Evolutionary conservation across 495 filamentous ascomycete species (phyloP), one percentile per base, ranked within the genome.

Genomic region (Xylaria acuta): DNA sequence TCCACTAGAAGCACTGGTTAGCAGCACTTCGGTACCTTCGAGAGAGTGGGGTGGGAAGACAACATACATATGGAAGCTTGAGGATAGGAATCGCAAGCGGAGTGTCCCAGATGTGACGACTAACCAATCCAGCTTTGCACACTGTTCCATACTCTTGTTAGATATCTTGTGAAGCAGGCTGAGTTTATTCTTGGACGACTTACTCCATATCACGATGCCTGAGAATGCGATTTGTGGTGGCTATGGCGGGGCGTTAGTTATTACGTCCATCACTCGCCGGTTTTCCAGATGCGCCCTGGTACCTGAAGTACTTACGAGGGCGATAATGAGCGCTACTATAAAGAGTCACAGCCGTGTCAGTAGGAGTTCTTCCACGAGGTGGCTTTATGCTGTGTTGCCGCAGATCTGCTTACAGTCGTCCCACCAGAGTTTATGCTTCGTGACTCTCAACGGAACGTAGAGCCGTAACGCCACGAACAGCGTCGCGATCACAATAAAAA

Each of bases 171-270:
- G 5, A 47, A 18, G 1, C 43, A 12, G 40, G 6, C 12, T 43
- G 12, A 47, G 43, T 20, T 38, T 38, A 34, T 40, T n/a, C 5
- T 27, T 34, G 16, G 27, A 5, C 22, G 22, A 63, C 59, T 63
- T 63, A 63, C 59, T 63, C 59, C 59, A 63, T 63, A 63, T 63
- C 27, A 40, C 40, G 30, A 63, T 63, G 22, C 59, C 59, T 16
- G 59, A 36, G 12, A 36, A 63, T 63, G 59, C 59, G 59, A 63
- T 63, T 27, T 63, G 59, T n/a, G 59, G 59, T 36, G 59, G 59
- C 59, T 63, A 16, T 63, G 59, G 12, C 43, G 16, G 16, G 43
- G 43, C 18, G 43, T 47, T 12, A 47, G 43, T 47, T 47, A 47
- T 18, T 47, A 47, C 25, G 30, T 32, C 36, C 25, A 30, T 60